These are phyloP conservation scores for Neonectria ditissima DNA, from an alignment of 2,329 filamentous ascomycete genomes.

Conservation along the genomic window DNA sequence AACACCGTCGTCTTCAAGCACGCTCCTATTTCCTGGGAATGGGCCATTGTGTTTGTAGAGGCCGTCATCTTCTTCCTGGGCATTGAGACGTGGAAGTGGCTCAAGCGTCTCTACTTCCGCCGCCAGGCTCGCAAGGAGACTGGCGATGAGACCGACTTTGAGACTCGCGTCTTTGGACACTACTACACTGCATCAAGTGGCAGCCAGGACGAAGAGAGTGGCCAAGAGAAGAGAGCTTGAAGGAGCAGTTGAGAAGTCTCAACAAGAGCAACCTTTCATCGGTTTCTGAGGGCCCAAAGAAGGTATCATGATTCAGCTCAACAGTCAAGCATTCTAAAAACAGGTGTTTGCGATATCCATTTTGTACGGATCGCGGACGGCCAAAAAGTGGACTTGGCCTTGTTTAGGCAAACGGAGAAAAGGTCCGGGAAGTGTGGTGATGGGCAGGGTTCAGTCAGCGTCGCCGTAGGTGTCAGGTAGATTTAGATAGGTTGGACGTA, in stretches of 20 bases:
- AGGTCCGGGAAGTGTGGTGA: not conserved
- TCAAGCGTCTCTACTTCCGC: constrained; percentile 61
- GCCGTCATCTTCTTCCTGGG: constrained; percentile 68
- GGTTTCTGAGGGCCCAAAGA: not conserved
- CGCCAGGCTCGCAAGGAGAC: constrained; percentile 44
- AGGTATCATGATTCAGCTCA: not conserved
- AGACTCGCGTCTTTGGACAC: constrained; percentile 50
- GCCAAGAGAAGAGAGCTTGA: not conserved
- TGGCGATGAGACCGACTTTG: constrained; percentile 42
- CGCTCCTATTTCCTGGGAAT: constrained; percentile 69
- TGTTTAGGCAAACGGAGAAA: too few relatives aligned
- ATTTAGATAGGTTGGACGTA: not conserved
- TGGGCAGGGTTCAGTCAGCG: not conserved
- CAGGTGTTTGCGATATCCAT: not conserved
- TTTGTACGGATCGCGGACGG: too few relatives aligned
- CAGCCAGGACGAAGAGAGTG: constrained; percentile 37
- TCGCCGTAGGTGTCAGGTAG: not conserved
- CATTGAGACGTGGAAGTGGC: constrained; percentile 69
- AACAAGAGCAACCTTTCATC: not conserved
- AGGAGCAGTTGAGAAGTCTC: not conserved
- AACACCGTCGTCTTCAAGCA: constrained; percentile 70
- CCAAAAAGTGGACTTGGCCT: too few relatives aligned
- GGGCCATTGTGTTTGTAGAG: constrained; percentile 68
- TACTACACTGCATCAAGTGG: constrained; percentile 43
- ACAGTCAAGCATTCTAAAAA: not conserved